These are phyloP conservation scores for Zygosaccharomyces sapae DNA, from an alignment of 1,139 yeast species.

Conservation along the genomic window DNA sequence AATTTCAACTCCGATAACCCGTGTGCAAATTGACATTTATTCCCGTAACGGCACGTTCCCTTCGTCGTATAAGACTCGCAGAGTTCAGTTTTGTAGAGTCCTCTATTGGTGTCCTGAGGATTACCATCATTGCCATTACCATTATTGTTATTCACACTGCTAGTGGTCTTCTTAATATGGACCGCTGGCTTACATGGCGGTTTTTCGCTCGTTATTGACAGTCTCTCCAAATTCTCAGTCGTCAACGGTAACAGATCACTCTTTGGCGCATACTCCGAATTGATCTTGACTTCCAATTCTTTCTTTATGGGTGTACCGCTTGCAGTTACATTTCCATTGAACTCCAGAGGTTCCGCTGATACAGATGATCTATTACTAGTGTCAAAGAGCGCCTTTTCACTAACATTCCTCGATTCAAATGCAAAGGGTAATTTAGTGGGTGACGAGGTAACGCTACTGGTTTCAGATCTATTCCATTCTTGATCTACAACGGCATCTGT, in stretches of 20 bases:
- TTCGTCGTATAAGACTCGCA: slow-evolving; percentile 74
- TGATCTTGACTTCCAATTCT: slow-evolving; percentile 25
- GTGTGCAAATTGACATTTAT: slow-evolving; percentile 93
- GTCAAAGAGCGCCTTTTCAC: slow-evolving; percentile 7
- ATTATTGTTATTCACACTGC: neutral
- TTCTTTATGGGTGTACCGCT: neutral
- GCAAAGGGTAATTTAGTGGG: slow-evolving; percentile 3
- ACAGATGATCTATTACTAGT: neutral
- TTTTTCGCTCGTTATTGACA: slow-evolving; percentile 10
- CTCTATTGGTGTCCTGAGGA: slow-evolving; percentile 49
- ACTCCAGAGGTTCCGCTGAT: too few relatives aligned
- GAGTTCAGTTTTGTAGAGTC: slow-evolving; percentile 82
- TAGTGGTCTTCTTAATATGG: slow-evolving; percentile 14
- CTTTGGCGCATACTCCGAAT: slow-evolving; percentile 22
- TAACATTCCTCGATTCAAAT: slow-evolving; percentile 7
- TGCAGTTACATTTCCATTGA: too few relatives aligned
- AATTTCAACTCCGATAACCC: slow-evolving; percentile 72
- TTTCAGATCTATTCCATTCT: slow-evolving; percentile 4
- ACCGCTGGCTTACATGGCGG: slow-evolving; percentile 2
- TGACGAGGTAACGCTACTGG: slow-evolving; percentile 5
- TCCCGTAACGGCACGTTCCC: slow-evolving; percentile 81
- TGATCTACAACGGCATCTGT: slow-evolving; percentile 18
- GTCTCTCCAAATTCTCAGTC: slow-evolving; percentile 22
- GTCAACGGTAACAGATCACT: slow-evolving; percentile 24
- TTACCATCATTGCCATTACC: neutral